Evolutionary conservation across 108 stramenopile genomes (phyloP).

Genomic region (Pseudonitzschia multiseries): DNA sequence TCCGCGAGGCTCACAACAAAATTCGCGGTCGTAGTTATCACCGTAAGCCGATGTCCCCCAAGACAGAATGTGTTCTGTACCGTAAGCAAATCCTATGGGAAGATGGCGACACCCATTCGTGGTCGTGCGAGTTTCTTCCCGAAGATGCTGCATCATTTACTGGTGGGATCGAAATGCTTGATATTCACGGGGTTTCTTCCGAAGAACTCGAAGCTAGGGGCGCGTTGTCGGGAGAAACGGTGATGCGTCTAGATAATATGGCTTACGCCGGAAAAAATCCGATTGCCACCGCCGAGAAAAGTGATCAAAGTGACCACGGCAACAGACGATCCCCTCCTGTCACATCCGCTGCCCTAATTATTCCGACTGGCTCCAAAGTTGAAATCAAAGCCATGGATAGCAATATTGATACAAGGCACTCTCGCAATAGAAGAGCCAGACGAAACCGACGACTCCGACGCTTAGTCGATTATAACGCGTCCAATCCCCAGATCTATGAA

Average conservation of each 20-base stretch:
- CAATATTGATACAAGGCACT: not conserved
- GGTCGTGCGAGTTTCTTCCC: not conserved
- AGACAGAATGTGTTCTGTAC: slow-evolving; percentile 12
- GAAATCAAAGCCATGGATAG: not conserved
- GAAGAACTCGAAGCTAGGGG: not conserved
- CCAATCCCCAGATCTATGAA: not conserved
- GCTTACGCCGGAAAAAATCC: not conserved
- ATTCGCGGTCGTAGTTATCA: not conserved
- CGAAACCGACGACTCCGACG: not conserved
- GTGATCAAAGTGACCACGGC: not conserved
- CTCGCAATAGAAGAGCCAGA: not conserved
- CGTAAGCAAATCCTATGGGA: slow-evolving; percentile 5
- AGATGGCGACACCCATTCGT: slow-evolving; percentile 2
- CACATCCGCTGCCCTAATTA: not conserved
- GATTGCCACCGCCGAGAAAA: not conserved
- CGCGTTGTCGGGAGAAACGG: not conserved
- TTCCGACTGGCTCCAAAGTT: not conserved
- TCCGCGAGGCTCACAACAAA: no score
- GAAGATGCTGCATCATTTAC: not conserved
- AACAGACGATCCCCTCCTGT: not conserved
- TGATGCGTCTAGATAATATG: not conserved
- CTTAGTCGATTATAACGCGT: not conserved
- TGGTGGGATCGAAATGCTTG: not conserved
- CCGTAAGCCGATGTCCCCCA: not conserved
- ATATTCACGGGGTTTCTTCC: not conserved